A percentile compares a stretch with the other conserved stretches of the same genome.
These are phyloP conservation scores for Pinus taeda DNA, from an alignment of 75 land plant species.

Conservation along the genomic window DNA sequence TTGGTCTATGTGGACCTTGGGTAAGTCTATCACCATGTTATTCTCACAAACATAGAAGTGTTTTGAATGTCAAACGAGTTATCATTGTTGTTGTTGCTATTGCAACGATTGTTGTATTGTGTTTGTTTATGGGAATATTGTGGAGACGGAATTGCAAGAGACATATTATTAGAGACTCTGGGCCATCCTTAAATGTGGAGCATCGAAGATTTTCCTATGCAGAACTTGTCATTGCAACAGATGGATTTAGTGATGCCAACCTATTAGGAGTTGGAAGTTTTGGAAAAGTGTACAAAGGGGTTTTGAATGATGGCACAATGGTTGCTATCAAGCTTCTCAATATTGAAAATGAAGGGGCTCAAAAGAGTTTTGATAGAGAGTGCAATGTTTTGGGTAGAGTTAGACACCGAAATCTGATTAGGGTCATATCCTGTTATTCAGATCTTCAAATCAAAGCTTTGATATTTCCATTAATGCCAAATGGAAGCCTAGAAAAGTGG, in stretches of 20 bases:
- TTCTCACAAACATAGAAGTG: no score
- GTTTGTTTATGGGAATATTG: background rate
- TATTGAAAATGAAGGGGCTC: background rate
- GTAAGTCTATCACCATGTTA: background rate
- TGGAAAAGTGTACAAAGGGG: background rate
- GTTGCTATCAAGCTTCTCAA: background rate
- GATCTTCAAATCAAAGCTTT: no score
- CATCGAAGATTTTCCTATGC: background rate
- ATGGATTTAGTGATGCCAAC: background rate
- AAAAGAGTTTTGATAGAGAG: background rate
- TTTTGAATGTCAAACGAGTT: no score
- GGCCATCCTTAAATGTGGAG: background rate
- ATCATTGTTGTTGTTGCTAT: no score
- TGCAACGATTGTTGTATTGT: background rate
- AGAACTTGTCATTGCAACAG: background rate
- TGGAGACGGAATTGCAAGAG: background rate
- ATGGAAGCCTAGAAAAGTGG: constrained; percentile 18
- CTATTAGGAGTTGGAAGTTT: constrained; percentile 1
- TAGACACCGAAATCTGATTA: background rate
- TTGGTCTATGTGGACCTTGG: background rate
- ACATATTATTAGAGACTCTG: no score
- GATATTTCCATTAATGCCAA: constrained; percentile 27
- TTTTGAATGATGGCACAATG: background rate
- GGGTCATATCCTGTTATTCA: no score
- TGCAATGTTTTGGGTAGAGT: background rate